These are phyloP conservation scores for Alloteropsis semialata DNA, from an alignment of 176 grass and related monocot genomes.

Conservation along the genomic window DNA sequence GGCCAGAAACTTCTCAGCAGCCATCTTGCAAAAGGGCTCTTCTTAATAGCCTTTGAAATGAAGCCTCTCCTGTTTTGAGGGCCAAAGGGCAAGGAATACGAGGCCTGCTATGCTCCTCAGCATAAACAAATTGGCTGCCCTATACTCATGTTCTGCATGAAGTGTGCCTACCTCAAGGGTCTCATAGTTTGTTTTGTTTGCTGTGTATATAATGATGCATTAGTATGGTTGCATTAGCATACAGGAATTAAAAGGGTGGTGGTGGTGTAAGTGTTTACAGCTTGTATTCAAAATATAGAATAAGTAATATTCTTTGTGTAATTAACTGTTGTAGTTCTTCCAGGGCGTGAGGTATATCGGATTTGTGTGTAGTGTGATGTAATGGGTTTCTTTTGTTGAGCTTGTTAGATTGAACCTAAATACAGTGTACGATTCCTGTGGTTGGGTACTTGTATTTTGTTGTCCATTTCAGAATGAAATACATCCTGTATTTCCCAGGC, in stretches of 20 bases:
- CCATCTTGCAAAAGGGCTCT: conserved; percentile 96
- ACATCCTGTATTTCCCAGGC: not conserved
- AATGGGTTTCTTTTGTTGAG: not conserved
- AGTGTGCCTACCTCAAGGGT: conserved; percentile 20
- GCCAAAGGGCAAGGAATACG: not conserved
- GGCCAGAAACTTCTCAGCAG: conserved; percentile 55
- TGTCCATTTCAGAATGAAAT: not conserved
- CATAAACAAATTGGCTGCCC: conserved; percentile 27
- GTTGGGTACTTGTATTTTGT: not conserved
- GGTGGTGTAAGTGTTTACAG: conserved; percentile 40
- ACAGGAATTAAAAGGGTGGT: conserved; percentile 26
- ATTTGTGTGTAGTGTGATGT: conserved; percentile 37
- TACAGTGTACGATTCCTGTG: not conserved
- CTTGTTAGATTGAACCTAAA: not conserved
- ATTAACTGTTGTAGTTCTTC: conserved; percentile 46
- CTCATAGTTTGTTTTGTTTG: conserved; percentile 38
- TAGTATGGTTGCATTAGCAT: conserved; percentile 47
- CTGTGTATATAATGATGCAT: conserved; percentile 55
- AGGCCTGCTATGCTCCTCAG: conserved; percentile 37
- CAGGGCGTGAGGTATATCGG: conserved; percentile 26
- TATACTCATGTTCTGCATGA: conserved; percentile 32
- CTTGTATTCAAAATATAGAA: conserved; percentile 60
- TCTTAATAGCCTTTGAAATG: conserved; percentile 71
- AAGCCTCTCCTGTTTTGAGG: not conserved
- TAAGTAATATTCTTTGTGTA: conserved; percentile 66